Percentiles rank a stretch among this genome's conserved stretches.
Evolutionary conservation across 2,329 filamentous ascomycete genomes (phyloP).

Genomic region (Escovopsis sp.): DNA sequence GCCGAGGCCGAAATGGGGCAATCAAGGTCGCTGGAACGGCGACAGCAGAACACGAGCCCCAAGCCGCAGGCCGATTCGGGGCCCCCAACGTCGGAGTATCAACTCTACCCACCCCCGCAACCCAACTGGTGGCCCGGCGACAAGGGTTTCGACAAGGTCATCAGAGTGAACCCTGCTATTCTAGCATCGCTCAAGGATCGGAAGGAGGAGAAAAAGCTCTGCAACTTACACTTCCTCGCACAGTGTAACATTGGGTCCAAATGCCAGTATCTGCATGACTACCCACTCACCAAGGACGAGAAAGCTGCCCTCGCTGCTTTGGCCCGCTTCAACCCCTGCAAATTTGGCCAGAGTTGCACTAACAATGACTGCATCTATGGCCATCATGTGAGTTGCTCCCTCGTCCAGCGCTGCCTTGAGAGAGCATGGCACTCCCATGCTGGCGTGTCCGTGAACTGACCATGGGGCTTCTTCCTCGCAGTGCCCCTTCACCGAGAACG

Average conservation of each 20-base stretch:
- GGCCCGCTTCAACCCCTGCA: slow-evolving; percentile 43
- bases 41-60: slow-evolving; percentile 13
- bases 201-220: slow-evolving; percentile 40
- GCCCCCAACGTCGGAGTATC: slow-evolving; percentile 10
- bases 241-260: slow-evolving; percentile 36
- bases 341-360: slow-evolving; percentile 42
- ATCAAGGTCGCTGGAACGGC: too few species aligned
- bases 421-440: too few species aligned
- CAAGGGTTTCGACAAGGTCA: slow-evolving; percentile 39
- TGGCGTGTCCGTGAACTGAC: too few species aligned
- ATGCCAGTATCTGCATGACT: slow-evolving; percentile 43
- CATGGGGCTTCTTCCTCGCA: too few species aligned
- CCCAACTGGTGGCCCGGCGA: slow-evolving; percentile 36
- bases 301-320: slow-evolving; percentile 40
- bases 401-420: not conserved
- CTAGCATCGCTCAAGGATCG: slow-evolving; percentile 43
- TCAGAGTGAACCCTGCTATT: slow-evolving; percentile 29
- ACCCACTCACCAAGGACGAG: slow-evolving; percentile 38
- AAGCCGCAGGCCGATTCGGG: slow-evolving; percentile 6
- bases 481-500: too few species aligned
- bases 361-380: slow-evolving; percentile 46
- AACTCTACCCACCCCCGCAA: slow-evolving; percentile 15
- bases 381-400: slow-evolving; percentile 35
- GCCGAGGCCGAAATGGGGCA: too few species aligned
- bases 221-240: slow-evolving; percentile 48